Evolutionary conservation across 306 rosid species (phyloP).

Genomic region (Quercus parvula): DNA sequence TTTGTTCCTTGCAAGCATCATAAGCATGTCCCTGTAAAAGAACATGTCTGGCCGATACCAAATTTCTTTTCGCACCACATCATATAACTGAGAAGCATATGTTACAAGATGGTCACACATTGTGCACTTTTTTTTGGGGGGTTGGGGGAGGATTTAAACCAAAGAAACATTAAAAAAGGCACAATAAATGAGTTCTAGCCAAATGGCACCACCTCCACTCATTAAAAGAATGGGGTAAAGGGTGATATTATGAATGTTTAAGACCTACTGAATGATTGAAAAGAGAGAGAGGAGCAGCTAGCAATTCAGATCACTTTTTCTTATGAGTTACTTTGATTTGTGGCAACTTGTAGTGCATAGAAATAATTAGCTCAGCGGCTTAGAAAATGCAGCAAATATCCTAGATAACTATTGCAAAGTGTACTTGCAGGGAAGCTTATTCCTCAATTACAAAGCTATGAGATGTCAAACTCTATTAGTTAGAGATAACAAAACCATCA

Average conservation of each 20-base stretch:
- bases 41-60: conserved; percentile 98
- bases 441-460: not conserved
- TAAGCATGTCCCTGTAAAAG: conserved; percentile 88
- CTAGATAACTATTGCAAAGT: not conserved
- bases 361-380: not conserved
- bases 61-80: conserved; percentile 84
- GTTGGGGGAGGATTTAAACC: not conserved
- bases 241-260: not conserved
- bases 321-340: not conserved
- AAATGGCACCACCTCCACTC: not conserved
- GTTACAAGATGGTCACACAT: not conserved
- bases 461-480: not conserved
- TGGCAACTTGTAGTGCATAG: not conserved
- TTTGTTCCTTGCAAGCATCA: conserved; percentile 86
- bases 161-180: not conserved
- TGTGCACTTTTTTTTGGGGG: not conserved
- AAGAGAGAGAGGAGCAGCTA: not conserved
- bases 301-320: not conserved
- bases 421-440: not conserved
- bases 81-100: conserved; percentile 51
- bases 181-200: not conserved
- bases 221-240: not conserved
- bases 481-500: not conserved
- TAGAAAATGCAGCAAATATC: not conserved
- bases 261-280: not conserved